Base-by-base conservation (phyloP, 805 yeast species). In the Komagataella phaffii region DNA sequence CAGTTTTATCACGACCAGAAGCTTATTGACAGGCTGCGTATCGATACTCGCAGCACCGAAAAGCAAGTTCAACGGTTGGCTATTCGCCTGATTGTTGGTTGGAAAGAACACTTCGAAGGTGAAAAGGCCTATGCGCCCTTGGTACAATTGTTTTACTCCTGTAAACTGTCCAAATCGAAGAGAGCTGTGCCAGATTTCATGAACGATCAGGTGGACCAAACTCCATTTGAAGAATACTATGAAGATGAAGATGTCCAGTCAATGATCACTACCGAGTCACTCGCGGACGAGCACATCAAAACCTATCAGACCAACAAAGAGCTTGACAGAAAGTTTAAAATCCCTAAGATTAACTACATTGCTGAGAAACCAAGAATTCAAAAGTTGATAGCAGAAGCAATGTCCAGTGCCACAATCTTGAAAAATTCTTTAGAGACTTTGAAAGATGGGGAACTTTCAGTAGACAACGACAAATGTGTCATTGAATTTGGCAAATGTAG, bases 361-460 rank as follows among this genome's bases (percentile, higher is more conserved):
- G 78, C 80, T 54, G 96, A 86, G 59, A 79, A 81, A 1, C 90
- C 96, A 17, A 80, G 75, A 62, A 84, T 91, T 54, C 72, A 80
- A 53, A 66, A 74, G 24, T 67, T 83, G 5, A 76, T 90, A 49
- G 87, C 95, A 1, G 84, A 86, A 53, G 81, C 95, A 17, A 79
- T 86, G 52, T 78, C 88, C 3, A 76, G 83, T 7, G 78, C 96
- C 5, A 83, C 89, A 1, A 78, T 82, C 17, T 71, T 93, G 57
- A 68, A 70, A 48, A 89, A 90, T 61, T 65, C 80, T 1, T 64
- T 86, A 47, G 64, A 71, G 51, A 57, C 69, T 36, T 66, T 73
- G 48, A 19, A 18, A n/a, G 70, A 73, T 46, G 80, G 73, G 1
- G 76, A 71, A 49, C 69, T 76, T 7, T 81, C 96, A 1, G 71